Base-by-base conservation (phyloP, 2,329 filamentous ascomycete genomes). In the Aspergillus sp. region DNA sequence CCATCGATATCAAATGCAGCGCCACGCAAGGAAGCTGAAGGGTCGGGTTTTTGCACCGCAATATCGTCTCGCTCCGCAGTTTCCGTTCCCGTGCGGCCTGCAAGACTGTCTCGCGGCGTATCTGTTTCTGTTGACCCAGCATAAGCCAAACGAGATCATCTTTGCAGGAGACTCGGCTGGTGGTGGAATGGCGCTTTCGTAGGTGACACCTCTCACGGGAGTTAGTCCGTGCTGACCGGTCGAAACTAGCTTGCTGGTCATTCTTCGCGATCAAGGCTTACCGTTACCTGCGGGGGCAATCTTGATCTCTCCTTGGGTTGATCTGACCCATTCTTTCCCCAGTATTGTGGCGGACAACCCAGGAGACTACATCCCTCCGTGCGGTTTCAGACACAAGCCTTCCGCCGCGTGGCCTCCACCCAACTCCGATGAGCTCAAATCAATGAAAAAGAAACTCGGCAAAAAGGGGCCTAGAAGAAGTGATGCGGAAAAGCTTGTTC, bases 1-100 rank as follows among this genome's bases (percentile, higher is more conserved):
- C 71, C 94, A 97, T 76, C 86, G 94, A n/a, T 97, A 97, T 74
- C 93, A 97, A 78, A 86, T 99, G 80, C 94, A 99, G 72, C 83
- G 93, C 45, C 92, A 97, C 79, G 94, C 94, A 23, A 83, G 94
- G 49, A 97, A 97, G 74, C 80, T 99, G 55, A 91, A 94, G 71
- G 93, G 91, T 16, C 82, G 91, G 50, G 88, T 97, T 6, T 85
- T 97, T 70, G 91, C 93, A 20, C 88, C 93, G 4, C 80, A 85
- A 56, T 99, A 97, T 71, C 85, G 94, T 38, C 80, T 99, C 25
- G 84, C 94, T 5, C 94, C 93, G 2, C 92, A 97, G 68, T 99
- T 93, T 55, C 94, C 94, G 0, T 99, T 99, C 59, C 94, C 94
- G 0, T 97, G 94, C 65, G 91, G 89, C 23, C 74, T 99, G 6